Percentiles rank a stretch among this genome's conserved stretches.
These are phyloP conservation scores for Alisma plantagoaquatica DNA, from an alignment of 106 monocot species.

Conservation along the genomic window DNA sequence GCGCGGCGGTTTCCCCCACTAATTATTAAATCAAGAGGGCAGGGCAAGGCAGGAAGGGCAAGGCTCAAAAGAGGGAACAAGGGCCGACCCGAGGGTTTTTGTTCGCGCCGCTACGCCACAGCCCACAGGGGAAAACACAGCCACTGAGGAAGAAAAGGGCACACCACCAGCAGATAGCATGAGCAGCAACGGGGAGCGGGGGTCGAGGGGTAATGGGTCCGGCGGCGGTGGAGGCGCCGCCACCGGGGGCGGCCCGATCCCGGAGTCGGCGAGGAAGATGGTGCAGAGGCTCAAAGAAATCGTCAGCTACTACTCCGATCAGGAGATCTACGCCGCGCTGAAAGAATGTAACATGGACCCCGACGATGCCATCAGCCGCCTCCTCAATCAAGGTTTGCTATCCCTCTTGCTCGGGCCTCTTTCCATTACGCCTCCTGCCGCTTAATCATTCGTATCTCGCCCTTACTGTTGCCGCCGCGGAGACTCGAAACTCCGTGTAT, in stretches of 20 bases:
- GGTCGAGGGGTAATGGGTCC: constrained; percentile 11
- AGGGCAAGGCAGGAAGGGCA: too few relatives aligned
- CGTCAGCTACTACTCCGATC: constrained; percentile 53
- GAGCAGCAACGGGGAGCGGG: not conserved
- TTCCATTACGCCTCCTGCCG: too few relatives aligned
- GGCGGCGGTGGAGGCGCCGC: not conserved
- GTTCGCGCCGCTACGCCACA: too few relatives aligned
- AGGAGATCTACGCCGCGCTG: constrained; percentile 63
- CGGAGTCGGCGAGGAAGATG: constrained; percentile 36
- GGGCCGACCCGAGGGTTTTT: too few relatives aligned
- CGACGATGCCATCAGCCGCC: constrained; percentile 42
- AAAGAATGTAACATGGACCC: constrained; percentile 71
- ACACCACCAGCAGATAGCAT: not conserved
- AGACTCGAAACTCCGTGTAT: too few relatives aligned
- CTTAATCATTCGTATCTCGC: too few relatives aligned
- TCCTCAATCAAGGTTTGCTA: constrained; percentile 40
- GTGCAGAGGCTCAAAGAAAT: constrained; percentile 63
- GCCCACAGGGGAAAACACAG: too few relatives aligned
- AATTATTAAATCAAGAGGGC: too few relatives aligned
- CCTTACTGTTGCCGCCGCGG: too few relatives aligned
- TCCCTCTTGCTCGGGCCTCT: not conserved
- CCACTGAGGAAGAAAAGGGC: too few relatives aligned
- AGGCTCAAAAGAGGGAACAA: too few relatives aligned
- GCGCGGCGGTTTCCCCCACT: too few relatives aligned
- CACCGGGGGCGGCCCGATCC: constrained; percentile 16